Conservation (phyloP, 805 yeast species). For the Candida bentonensis region DNA sequence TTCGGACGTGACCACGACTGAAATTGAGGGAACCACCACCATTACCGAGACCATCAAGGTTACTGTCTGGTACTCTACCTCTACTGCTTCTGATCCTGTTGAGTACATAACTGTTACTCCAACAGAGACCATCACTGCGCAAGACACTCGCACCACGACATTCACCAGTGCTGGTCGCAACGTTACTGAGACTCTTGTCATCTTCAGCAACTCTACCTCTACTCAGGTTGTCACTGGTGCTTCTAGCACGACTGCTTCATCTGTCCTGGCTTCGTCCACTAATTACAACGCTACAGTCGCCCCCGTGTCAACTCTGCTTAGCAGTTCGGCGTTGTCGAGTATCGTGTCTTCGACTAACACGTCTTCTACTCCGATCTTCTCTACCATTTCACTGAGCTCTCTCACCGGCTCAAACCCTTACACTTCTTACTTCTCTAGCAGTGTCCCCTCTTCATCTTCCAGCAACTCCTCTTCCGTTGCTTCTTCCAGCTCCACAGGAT, state of each 20-base stretch:
- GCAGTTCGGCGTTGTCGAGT: too few species aligned
- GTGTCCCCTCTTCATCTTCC: neutral
- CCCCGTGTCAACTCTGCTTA: too few species aligned
- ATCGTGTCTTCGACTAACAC: neutral
- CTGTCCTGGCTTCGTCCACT: neutral
- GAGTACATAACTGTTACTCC: constrained; percentile 1
- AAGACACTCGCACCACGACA: constrained; percentile 4
- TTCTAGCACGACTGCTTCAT: neutral
- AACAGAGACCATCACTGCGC: constrained; percentile 1
- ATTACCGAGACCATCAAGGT: constrained; percentile 7
- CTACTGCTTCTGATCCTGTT: neutral
- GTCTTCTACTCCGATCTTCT: neutral
- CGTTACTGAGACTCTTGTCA: neutral
- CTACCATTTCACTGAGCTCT: neutral
- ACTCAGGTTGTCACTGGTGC: neutral
- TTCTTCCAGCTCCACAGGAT: neutral
- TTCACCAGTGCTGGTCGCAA: neutral
- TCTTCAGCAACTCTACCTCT: constrained; percentile 1
- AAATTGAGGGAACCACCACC: constrained; percentile 2
- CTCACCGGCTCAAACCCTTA: neutral
- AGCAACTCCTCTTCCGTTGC: neutral
- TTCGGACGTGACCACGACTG: constrained; percentile 4
- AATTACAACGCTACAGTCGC: neutral
- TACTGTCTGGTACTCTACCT: constrained; percentile 3
- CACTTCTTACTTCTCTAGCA: neutral